These are phyloP conservation scores for Rhizopogon rudus DNA, from an alignment of 768 basidiomycete species.

Conservation along the genomic window DNA sequence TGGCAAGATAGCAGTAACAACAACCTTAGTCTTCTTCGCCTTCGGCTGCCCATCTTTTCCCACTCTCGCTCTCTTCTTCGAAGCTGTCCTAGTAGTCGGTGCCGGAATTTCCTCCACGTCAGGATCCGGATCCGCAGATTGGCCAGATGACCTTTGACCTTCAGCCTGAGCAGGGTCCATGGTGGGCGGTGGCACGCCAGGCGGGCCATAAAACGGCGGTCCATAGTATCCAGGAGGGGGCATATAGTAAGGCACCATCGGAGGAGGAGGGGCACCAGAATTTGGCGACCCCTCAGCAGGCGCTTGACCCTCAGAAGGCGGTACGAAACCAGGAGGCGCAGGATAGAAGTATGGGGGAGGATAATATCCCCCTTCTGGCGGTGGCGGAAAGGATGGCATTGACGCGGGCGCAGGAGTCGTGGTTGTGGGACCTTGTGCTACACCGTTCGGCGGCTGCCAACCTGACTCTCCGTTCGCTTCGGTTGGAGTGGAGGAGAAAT, in stretches of 20 bases:
- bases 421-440: conserved; percentile 10
- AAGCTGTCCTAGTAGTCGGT: conserved; percentile 12
- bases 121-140: conserved; percentile 7
- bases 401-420: conserved; percentile 17
- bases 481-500: conserved; percentile 4
- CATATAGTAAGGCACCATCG: conserved; percentile 31
- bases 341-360: conserved; percentile 34
- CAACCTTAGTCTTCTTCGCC: conserved; percentile 28
- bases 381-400: conserved; percentile 24
- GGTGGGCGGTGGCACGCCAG: conserved; percentile 27
- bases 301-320: conserved; percentile 31
- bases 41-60: conserved; percentile 26
- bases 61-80: conserved; percentile 25
- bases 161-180: conserved; percentile 22
- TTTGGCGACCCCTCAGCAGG: conserved; percentile 27
- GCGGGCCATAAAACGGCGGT: conserved; percentile 24
- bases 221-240: conserved; percentile 36
- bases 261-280: conserved; percentile 22
- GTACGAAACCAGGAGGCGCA: conserved; percentile 35
- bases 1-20: not conserved
- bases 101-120: conserved; percentile 11
- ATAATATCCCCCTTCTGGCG: conserved; percentile 37
- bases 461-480: conserved; percentile 22
- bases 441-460: conserved; percentile 26
- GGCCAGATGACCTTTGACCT: conserved; percentile 14